phyloP scores from a whole-genome alignment of 129 eudicot genomes.

The Lactuca sativa region DNA sequence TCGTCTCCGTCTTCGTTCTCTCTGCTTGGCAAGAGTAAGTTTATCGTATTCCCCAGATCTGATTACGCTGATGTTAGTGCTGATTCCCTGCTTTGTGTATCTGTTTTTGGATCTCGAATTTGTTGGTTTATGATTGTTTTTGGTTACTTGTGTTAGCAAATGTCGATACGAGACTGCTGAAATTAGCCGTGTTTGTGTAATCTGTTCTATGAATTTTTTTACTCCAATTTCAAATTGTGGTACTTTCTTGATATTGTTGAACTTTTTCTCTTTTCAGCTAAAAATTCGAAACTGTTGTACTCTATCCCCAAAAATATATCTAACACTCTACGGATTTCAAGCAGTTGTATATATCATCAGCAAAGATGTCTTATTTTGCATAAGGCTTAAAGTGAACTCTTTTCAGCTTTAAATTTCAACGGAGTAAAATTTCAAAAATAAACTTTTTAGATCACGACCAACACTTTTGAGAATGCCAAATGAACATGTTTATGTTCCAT shows the following conservation, averaged over 20 bases:
- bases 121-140: background rate
- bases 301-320: background rate
- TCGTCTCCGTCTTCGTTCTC: conserved; percentile 64
- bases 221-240: background rate
- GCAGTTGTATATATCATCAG: background rate
- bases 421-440: too few species aligned
- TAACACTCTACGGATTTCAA: background rate
- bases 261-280: background rate
- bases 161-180: background rate
- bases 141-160: background rate
- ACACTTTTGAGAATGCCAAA: background rate
- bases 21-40: conserved; percentile 78
- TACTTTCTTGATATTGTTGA: background rate
- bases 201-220: background rate
- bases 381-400: too few species aligned
- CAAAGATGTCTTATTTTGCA: too few species aligned
- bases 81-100: background rate
- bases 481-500: conserved; percentile 6
- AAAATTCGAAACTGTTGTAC: background rate
- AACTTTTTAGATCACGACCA: too few species aligned
- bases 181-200: background rate
- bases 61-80: background rate
- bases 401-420: too few species aligned
- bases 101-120: conserved; percentile 3
- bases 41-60: conserved; percentile 34